phyloP scores from a whole-genome alignment of 495 filamentous ascomycete genomes.

The Neurospora sp. region DNA sequence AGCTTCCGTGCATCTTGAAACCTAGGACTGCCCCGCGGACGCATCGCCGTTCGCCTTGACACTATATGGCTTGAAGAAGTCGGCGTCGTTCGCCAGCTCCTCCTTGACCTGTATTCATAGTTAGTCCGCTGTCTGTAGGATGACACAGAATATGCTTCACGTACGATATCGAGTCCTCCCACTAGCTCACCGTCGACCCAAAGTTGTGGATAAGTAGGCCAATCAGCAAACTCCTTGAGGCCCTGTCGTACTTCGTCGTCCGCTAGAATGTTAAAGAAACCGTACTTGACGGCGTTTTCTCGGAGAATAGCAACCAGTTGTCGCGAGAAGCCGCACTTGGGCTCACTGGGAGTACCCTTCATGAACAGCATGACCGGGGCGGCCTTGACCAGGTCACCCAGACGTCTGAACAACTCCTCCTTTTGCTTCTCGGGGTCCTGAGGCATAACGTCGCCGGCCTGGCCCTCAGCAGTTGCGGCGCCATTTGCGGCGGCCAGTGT shows the following conservation, averaged over 20 bases:
- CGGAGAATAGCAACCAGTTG: constrained; percentile 78
- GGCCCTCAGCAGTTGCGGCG: constrained; percentile 5
- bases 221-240: constrained; percentile 87
- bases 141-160: constrained; percentile 24
- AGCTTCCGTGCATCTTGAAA: background rate
- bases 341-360: constrained; percentile 81
- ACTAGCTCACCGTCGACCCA: constrained; percentile 76
- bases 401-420: constrained; percentile 68
- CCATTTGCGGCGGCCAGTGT: constrained; percentile 24
- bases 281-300: constrained; percentile 85
- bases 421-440: constrained; percentile 49
- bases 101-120: constrained; percentile 25
- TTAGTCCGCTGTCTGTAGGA: constrained; percentile 7
- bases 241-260: constrained; percentile 97
- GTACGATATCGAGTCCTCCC: constrained; percentile 92
- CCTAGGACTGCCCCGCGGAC: constrained; percentile 6
- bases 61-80: constrained; percentile 65
- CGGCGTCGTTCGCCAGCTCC: constrained; percentile 34
- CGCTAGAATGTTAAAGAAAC: constrained; percentile 97
- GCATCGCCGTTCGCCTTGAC: constrained; percentile 33
- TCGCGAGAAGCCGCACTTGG: constrained; percentile 91
- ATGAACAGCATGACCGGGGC: constrained; percentile 97
- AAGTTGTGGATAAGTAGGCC: constrained; percentile 93
- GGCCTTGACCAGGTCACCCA: constrained; percentile 76
- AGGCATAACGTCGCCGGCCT: constrained; percentile 18